Percentiles rank a stretch among this genome's conserved stretches.
These are phyloP conservation scores for Ogataea nitratoaversa DNA, from an alignment of 805 yeast species.

Conservation along the genomic window DNA sequence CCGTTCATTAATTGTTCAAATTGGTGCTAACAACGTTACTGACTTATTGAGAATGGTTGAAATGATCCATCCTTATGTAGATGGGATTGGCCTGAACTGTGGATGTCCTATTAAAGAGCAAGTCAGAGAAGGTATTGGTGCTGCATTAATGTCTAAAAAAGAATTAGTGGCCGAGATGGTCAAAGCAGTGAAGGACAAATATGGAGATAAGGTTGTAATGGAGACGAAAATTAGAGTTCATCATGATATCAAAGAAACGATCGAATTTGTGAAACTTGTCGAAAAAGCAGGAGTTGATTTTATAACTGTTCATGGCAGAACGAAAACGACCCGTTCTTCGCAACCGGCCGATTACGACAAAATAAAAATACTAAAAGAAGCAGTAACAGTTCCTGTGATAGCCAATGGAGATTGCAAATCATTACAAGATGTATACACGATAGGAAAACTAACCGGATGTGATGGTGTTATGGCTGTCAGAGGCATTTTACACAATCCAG, in stretches of 20 bases:
- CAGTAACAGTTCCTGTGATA: slow-evolving; percentile 73
- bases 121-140: slow-evolving; percentile 93
- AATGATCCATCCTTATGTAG: slow-evolving; percentile 86
- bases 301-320: slow-evolving; percentile 92
- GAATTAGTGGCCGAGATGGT: slow-evolving; percentile 83
- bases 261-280: slow-evolving; percentile 64
- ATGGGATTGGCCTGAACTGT: slow-evolving; percentile 92
- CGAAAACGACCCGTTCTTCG: slow-evolving; percentile 79
- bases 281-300: slow-evolving; percentile 90
- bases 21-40: slow-evolving; percentile 80
- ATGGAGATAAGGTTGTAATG: slow-evolving; percentile 66
- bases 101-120: slow-evolving; percentile 98
- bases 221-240: slow-evolving; percentile 94
- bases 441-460: slow-evolving; percentile 63
- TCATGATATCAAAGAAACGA: slow-evolving; percentile 65
- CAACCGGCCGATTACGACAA: slow-evolving; percentile 82
- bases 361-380: slow-evolving; percentile 57
- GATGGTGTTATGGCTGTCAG: slow-evolving; percentile 97
- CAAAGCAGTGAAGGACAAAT: slow-evolving; percentile 68
- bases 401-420: slow-evolving; percentile 95
- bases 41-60: slow-evolving; percentile 81
- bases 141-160: slow-evolving; percentile 84
- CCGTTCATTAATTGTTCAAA: slow-evolving; percentile 76
- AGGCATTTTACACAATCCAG: slow-evolving; percentile 84
- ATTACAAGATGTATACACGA: slow-evolving; percentile 57